phyloP scores from a whole-genome alignment of 345 rosid genomes.

The Brassica rapa region DNA sequence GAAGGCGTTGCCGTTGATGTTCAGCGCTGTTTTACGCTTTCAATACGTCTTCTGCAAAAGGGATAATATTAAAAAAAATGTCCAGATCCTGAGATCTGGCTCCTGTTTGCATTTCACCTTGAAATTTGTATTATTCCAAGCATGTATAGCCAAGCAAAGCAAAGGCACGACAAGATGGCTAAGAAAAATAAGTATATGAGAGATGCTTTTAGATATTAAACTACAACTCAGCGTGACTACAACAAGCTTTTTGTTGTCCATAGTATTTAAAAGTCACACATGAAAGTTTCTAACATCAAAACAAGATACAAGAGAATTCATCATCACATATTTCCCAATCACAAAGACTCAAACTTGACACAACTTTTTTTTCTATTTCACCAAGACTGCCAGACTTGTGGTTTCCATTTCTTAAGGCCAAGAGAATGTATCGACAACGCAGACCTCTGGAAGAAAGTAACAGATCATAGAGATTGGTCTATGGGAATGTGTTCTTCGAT shows the following conservation, averaged over 20 bases:
- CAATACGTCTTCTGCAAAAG: conserved; percentile 59
- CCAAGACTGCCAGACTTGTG: conserved; percentile 2
- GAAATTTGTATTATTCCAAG: conserved; percentile 30
- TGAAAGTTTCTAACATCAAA: neutral
- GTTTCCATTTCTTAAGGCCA: conserved; percentile 17
- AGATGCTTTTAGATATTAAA: neutral
- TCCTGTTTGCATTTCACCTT: conserved; percentile 69
- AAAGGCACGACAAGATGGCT: too few relatives aligned
- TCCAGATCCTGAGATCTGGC: conserved; percentile 51
- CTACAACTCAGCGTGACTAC: neutral
- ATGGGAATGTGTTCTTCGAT: too few relatives aligned
- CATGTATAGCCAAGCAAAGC: too few relatives aligned
- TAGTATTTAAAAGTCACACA: neutral
- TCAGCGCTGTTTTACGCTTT: too few relatives aligned
- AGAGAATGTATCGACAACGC: neutral
- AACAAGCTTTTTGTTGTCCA: neutral
- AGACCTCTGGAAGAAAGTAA: too few relatives aligned
- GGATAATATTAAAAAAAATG: conserved; percentile 43
- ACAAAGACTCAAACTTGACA: neutral
- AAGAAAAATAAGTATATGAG: neutral
- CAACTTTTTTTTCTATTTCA: neutral
- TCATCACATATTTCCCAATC: neutral
- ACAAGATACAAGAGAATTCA: neutral
- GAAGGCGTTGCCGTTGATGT: too few relatives aligned
- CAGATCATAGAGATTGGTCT: too few relatives aligned